Percentiles rank a stretch among this genome's conserved stretches.
These are phyloP conservation scores for Paradendryphiella salina DNA, from an alignment of 2,329 filamentous ascomycete species.

Conservation along the genomic window DNA sequence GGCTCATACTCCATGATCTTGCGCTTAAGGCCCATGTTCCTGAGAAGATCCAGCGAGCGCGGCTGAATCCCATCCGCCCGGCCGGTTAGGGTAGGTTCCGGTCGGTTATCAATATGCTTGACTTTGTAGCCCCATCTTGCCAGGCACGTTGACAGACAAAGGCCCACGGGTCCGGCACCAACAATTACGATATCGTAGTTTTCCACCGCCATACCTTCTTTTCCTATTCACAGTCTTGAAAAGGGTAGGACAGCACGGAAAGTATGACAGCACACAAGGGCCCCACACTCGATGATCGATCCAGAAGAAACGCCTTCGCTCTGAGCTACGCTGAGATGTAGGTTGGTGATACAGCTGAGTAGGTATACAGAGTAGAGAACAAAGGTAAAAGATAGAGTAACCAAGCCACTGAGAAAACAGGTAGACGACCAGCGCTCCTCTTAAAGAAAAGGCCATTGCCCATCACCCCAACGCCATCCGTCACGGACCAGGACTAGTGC, in stretches of 20 bases:
- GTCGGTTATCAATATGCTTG: slow-evolving; percentile 90
- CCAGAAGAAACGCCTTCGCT: slow-evolving; percentile 4
- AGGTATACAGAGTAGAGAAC: not conserved
- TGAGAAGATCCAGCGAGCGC: slow-evolving; percentile 80
- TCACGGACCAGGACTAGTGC: slow-evolving; percentile 20
- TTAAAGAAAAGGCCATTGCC: slow-evolving; percentile 16
- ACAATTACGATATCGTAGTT: slow-evolving; percentile 76
- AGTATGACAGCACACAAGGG: slow-evolving; percentile 3
- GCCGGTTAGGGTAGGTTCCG: slow-evolving; percentile 81
- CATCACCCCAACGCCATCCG: slow-evolving; percentile 10
- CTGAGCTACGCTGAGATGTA: not conserved
- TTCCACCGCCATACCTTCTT: slow-evolving; percentile 38
- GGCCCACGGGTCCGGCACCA: slow-evolving; percentile 84
- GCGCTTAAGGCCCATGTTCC: slow-evolving; percentile 87
- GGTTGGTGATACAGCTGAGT: not conserved
- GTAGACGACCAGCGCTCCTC: slow-evolving; percentile 8
- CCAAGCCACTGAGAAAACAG: not conserved
- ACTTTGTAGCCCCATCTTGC: slow-evolving; percentile 93
- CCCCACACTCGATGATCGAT: slow-evolving; percentile 6
- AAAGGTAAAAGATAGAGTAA: not conserved
- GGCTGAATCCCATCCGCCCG: slow-evolving; percentile 92
- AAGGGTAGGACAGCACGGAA: not conserved
- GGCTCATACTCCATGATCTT: slow-evolving; percentile 86
- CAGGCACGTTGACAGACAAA: slow-evolving; percentile 84
- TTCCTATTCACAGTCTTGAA: not conserved